Evolutionary conservation across 2,329 filamentous ascomycete species (phyloP), one percentile per base, ranked within the genome.

Genomic region (Ophiocordyceps camponoti-floridani): DNA sequence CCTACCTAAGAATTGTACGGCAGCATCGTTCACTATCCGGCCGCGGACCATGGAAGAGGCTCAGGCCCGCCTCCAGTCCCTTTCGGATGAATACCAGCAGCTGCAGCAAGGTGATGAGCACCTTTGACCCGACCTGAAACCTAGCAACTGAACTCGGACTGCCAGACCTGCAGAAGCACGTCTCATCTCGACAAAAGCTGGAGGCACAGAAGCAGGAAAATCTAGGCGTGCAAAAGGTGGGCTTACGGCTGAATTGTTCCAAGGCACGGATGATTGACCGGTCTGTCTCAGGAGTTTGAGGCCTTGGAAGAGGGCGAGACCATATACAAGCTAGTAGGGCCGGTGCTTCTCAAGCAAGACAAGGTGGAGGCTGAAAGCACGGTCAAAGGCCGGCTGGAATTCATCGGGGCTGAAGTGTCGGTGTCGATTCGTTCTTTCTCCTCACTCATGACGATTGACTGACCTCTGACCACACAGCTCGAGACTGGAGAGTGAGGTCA

Each of bases 201-300:
- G 88, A 95, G 60, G 84, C 87, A 7, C 91, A 98, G 62, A 84
- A 84, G 60, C 85, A 94, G 58, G 91, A 98, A 62, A 98, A 96
- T 59, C 66, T 80, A 43, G 80, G 82, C 14, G 91, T 98, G 10
- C 79, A 93, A 61, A 82, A 84, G 65, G 84, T 85, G 10, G 16
- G 41, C 26, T 11, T 18, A 27, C 41, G 16, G 14, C 10, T 5
- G 41, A 7, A 4, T 18, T n/a, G 31, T 16, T 28, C 23, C 26
- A 40, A 40, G 12, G 19, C 14, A 27, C 16, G 19, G 9, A 11
- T 10, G 3, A n/a, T 18, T 27, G 8, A 31, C 43, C 42, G 18
- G 42, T n/a, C 10, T 30, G 10, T 16, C 19, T 31, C 50, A 91
- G 80, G 89, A 96, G 62, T 96, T 96, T 61, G 71, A 77, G 38